Percentiles rank a stretch among this genome's conserved stretches.
phyloP scores from a whole-genome alignment of 441 rosid species.

The Pelargonium cotyledonis region DNA sequence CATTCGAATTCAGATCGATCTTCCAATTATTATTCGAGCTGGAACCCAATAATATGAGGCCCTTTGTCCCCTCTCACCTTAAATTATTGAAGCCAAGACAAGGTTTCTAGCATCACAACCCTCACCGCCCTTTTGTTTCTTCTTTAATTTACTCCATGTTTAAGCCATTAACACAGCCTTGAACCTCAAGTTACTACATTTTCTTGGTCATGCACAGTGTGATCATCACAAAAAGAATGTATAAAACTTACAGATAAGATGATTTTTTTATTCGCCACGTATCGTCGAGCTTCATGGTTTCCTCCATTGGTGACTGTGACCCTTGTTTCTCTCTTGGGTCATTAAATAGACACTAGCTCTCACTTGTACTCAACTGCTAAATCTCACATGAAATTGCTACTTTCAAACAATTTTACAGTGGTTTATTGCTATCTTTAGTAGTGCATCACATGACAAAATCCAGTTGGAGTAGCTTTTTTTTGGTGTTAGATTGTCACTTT shows the following conservation, averaged over 20 bases:
- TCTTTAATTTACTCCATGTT: constrained; percentile 16
- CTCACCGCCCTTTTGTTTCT: not conserved
- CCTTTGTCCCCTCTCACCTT: constrained; percentile 21
- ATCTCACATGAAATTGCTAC: constrained; percentile 19
- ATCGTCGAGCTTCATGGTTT: constrained; percentile 23
- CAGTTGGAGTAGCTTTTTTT: constrained; percentile 16
- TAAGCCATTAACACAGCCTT: not conserved
- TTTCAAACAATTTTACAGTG: constrained; percentile 11
- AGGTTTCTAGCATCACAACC: constrained; percentile 15
- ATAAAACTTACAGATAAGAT: constrained; percentile 19
- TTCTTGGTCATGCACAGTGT: constrained; percentile 6
- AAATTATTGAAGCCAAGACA: constrained; percentile 18
- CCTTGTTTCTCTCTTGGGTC: constrained; percentile 25
- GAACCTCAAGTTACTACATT: not conserved
- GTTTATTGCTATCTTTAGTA: not conserved
- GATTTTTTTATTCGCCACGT: constrained; percentile 20
- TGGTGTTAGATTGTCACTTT: constrained; percentile 3
- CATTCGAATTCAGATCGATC: constrained; percentile 12
- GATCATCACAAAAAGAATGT: not conserved
- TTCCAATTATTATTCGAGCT: constrained; percentile 27
- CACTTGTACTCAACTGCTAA: not conserved
- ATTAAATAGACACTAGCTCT: not conserved
- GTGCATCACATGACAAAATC: constrained; percentile 28
- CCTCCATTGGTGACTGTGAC: constrained; percentile 31
- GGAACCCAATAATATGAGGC: constrained; percentile 35